Percentiles rank a stretch among this genome's conserved stretches.
These are phyloP conservation scores for Aspergillus persii DNA, from an alignment of 2,329 filamentous ascomycete species.

Conservation along the genomic window DNA sequence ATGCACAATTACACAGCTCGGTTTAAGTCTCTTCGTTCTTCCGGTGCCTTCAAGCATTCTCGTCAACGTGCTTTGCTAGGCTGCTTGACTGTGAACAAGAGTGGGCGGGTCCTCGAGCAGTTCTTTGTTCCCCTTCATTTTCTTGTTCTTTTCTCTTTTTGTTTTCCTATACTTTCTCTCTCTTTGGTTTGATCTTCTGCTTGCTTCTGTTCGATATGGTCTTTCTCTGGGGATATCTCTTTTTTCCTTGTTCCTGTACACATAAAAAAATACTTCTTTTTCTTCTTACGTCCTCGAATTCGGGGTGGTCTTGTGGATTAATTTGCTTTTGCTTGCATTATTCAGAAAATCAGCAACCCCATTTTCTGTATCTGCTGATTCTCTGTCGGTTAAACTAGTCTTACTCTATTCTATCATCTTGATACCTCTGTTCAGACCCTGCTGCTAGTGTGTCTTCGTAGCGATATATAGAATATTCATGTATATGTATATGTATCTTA, in stretches of 20 bases:
- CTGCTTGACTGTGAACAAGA: too few species aligned
- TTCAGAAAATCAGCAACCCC: neutral
- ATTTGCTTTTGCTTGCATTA: neutral
- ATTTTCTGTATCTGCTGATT: neutral
- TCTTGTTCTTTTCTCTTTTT: neutral
- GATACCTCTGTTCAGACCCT: neutral
- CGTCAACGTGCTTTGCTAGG: too few species aligned
- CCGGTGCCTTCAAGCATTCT: too few species aligned
- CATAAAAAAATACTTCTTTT: neutral
- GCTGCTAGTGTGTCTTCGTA: neutral
- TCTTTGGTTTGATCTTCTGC: neutral
- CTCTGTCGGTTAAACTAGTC: neutral
- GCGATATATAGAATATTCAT: too few species aligned
- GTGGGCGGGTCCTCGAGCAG: too few species aligned
- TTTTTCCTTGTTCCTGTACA: neutral
- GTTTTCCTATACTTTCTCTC: neutral
- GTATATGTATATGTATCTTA: neutral
- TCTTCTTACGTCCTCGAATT: neutral
- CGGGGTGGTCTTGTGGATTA: slow-evolving; percentile 4
- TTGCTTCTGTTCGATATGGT: neutral
- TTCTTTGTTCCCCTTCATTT: too few species aligned
- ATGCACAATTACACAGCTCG: too few species aligned
- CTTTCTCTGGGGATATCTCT: neutral
- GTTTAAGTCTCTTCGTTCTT: too few species aligned
- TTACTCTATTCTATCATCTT: neutral